Evolutionary conservation across 2,329 filamentous ascomycete species (phyloP).

Genomic region (Ophiostoma quercus): DNA sequence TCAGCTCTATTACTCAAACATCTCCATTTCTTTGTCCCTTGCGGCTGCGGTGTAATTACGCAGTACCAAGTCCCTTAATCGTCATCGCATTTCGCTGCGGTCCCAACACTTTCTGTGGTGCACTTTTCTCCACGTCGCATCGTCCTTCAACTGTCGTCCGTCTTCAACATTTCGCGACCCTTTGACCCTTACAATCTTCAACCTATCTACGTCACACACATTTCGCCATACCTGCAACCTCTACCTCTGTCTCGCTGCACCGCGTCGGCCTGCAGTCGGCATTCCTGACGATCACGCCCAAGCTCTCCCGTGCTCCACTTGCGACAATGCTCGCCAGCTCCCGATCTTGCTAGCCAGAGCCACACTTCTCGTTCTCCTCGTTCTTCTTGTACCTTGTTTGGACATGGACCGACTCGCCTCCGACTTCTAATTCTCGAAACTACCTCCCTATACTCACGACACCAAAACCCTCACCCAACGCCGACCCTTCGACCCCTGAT

Average conservation of each 20-base stretch:
- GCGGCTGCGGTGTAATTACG: not conserved
- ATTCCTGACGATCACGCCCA: constrained; percentile 7
- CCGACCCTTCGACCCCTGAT: not conserved
- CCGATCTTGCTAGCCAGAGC: constrained; percentile 3
- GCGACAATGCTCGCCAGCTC: constrained; percentile 10
- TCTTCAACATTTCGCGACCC: not conserved
- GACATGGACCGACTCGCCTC: constrained; percentile 10
- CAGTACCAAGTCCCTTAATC: not conserved
- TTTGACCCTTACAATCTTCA: not conserved
- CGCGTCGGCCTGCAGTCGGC: not conserved
- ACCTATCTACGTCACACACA: not conserved
- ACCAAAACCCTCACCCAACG: not conserved
- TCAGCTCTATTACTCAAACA: not conserved
- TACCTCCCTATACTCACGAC: not conserved
- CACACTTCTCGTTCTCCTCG: not conserved
- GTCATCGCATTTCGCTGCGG: not conserved
- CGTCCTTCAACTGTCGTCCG: not conserved
- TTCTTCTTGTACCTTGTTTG: not conserved
- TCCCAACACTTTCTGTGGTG: not conserved
- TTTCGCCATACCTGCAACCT: not conserved
- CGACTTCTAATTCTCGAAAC: not conserved
- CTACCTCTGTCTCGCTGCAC: not conserved
- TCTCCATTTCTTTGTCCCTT: not conserved
- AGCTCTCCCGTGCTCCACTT: not conserved
- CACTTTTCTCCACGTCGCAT: not conserved